Evolutionary conservation across 371 early-diverging fungal genomes (phyloP), one percentile per base, ranked within the genome.

Genomic region (Paraphysoderma sedebokerense): DNA sequence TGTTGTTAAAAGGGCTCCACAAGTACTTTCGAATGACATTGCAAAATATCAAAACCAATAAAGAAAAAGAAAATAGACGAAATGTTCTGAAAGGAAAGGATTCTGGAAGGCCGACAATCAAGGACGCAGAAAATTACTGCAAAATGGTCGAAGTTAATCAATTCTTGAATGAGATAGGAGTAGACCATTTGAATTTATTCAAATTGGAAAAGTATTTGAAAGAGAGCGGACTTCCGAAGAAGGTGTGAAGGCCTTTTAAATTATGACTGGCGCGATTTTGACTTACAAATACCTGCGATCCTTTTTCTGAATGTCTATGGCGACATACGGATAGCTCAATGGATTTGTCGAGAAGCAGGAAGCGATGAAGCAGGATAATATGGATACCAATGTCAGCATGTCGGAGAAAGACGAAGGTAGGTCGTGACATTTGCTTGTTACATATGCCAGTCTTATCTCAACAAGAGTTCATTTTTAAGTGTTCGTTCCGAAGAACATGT

Each of bases 111-210:
- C 41, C 1, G 49, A 46, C 30, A 26, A 29, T 29, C 44, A 23
- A 29, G 30, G 37, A 23, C 38, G 31, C 5, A 34, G 29, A 15
- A 33, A 24, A 13, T 24, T n/a, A 24, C 44, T 15, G 28, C 11
- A 46, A 38, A 57, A 66, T 81, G 2, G 49, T 75, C 47, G 51
- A 58, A 1, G 72, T 75, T 4, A 82, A 80, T 51, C 83, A 83
- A 36, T 86, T 89, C 54, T 51, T 85, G 7, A 74, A 79, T 23
- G 48, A 59, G 4, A 59, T 74, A 12, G 63, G 67, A 2, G 76
- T 90, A 35, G 89, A 89, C 49, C 75, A 90, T 47, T 62, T 92
- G 47, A 92, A 93, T 54, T 63, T 90, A 50, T 85, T 80, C 60
- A 85, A 85, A 54, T 63, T 92, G 0, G 67, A 76, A 45, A 56